phyloP scores from a whole-genome alignment of 768 basidiomycete species.

The Wakefieldia striispora region DNA sequence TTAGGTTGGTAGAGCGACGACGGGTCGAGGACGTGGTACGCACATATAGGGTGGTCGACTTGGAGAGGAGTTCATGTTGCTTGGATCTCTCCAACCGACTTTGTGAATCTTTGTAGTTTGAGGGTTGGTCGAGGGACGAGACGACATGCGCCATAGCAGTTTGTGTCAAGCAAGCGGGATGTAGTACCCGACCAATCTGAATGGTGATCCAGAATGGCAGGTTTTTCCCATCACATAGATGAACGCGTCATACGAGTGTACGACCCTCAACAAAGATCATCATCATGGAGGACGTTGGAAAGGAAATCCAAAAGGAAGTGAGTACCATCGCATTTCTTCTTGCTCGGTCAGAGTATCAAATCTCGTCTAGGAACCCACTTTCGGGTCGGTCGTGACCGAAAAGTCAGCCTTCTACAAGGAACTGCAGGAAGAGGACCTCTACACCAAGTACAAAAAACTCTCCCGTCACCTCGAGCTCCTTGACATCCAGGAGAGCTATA shows the following conservation, averaged over 20 bases:
- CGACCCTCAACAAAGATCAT: constrained; percentile 11
- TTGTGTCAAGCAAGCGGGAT: not conserved
- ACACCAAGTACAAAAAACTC: constrained; percentile 96
- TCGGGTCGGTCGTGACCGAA: constrained; percentile 84
- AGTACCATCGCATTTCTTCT: constrained; percentile 23
- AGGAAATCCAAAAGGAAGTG: constrained; percentile 79
- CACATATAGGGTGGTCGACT: constrained; percentile 90
- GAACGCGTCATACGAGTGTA: constrained; percentile 29
- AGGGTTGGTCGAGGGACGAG: constrained; percentile 83
- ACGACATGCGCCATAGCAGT: constrained; percentile 83
- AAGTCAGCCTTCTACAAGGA: constrained; percentile 86
- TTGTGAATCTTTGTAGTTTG: constrained; percentile 96
- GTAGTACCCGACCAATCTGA: not conserved
- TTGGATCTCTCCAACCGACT: constrained; percentile 71
- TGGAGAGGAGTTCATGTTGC: constrained; percentile 77
- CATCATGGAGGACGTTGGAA: constrained; percentile 87
- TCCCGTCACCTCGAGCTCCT: constrained; percentile 94
- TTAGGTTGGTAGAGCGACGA: constrained; percentile 18
- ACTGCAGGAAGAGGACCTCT: constrained; percentile 88
- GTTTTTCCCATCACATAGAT: constrained; percentile 25
- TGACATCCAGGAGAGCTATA: constrained; percentile 92
- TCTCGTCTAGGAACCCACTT: constrained; percentile 74
- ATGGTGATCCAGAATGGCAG: constrained; percentile 22
- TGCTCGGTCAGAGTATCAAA: constrained; percentile 1
- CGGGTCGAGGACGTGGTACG: constrained; percentile 29